These are phyloP conservation scores for Solanum sitiens DNA, from an alignment of 257 asterid genomes.

Conservation along the genomic window DNA sequence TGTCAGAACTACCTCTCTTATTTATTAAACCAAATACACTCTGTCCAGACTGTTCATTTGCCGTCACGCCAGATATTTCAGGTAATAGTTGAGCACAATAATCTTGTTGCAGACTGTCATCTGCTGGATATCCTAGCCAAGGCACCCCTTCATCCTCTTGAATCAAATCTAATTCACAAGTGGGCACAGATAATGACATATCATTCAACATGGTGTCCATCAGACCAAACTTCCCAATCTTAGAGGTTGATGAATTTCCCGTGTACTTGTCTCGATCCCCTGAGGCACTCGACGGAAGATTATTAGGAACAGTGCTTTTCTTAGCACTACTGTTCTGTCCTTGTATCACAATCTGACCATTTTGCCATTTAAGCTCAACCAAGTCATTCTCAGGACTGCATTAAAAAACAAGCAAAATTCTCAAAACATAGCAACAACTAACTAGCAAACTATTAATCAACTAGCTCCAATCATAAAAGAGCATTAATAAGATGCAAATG, in stretches of 20 bases:
- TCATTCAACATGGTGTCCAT: conserved; percentile 36
- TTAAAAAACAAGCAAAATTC: not conserved
- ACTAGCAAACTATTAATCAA: not conserved
- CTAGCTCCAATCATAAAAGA: not conserved
- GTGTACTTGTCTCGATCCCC: conserved; percentile 22
- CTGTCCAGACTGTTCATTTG: conserved; percentile 31
- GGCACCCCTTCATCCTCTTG: conserved; percentile 70
- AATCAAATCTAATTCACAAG: conserved; percentile 37
- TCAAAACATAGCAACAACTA: not conserved
- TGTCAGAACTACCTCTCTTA: conserved; percentile 26
- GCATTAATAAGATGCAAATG: not conserved
- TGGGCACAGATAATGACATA: conserved; percentile 40
- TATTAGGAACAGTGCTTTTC: conserved; percentile 15
- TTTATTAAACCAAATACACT: conserved; percentile 26
- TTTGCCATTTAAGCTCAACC: conserved; percentile 76
- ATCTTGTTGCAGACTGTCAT: conserved; percentile 37
- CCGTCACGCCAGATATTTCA: conserved; percentile 53
- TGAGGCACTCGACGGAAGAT: conserved; percentile 6
- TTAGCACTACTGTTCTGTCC: conserved; percentile 49
- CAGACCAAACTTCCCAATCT: conserved; percentile 35
- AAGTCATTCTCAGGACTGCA: conserved; percentile 53
- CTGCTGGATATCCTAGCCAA: conserved; percentile 55
- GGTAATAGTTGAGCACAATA: conserved; percentile 48
- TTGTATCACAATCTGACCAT: conserved; percentile 74
- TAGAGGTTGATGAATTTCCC: conserved; percentile 20